Evolutionary conservation across 2,329 filamentous ascomycete genomes (phyloP).

Genomic region (Talaromyces sp.): DNA sequence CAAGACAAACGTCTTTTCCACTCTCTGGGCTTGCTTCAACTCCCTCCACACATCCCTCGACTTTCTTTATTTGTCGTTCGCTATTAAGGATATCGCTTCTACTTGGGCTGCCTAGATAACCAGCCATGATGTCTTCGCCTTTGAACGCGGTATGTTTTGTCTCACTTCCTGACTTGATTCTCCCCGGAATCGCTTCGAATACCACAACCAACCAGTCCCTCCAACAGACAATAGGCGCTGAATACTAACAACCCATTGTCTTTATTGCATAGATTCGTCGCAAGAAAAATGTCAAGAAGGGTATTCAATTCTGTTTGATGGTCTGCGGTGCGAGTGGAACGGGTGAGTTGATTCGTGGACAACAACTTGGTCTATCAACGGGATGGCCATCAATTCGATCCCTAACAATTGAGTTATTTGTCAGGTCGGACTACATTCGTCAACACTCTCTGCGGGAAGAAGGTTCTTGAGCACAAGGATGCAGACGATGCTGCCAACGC

Average conservation of each 20-base stretch:
- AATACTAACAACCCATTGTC: conserved; percentile 2
- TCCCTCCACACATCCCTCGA: conserved; percentile 19
- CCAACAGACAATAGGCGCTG: not conserved
- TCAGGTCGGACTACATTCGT: conserved; percentile 95
- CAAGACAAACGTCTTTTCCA: conserved; percentile 16
- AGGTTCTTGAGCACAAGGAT: conserved; percentile 85
- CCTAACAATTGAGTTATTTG: not conserved
- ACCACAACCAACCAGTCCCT: not conserved
- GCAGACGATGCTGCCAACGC: conserved; percentile 83
- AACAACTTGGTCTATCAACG: not conserved
- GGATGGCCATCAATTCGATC: not conserved
- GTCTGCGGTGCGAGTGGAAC: conserved; percentile 98
- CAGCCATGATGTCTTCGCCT: conserved; percentile 45
- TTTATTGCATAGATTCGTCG: conserved; percentile 71
- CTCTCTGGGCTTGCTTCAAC: conserved; percentile 16
- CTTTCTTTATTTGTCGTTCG: conserved; percentile 17
- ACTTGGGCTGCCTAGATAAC: not conserved
- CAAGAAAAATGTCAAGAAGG: conserved; percentile 99
- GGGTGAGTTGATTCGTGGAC: conserved; percentile 55
- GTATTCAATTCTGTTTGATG: conserved; percentile 99
- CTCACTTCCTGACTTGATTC: conserved; percentile 19
- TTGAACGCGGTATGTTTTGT: conserved; percentile 48
- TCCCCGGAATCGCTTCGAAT: conserved; percentile 13
- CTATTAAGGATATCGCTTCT: not conserved
- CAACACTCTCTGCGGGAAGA: conserved; percentile 96